Evolutionary conservation across 768 basidiomycete genomes (phyloP).

Genomic region (Boletellus ananas): DNA sequence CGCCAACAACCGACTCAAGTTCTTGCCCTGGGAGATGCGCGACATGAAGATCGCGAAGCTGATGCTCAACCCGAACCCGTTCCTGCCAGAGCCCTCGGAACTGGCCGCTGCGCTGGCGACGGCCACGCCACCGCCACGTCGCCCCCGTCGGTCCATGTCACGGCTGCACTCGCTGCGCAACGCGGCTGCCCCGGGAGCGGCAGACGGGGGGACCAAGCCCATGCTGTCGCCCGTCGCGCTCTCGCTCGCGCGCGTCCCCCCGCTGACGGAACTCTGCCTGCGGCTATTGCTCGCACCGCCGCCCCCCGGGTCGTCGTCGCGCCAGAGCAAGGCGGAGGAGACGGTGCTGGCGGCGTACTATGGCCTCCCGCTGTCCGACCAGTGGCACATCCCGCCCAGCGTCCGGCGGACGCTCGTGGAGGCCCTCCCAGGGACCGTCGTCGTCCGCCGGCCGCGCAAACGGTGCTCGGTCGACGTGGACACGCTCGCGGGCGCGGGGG

Average conservation of each 20-base stretch:
- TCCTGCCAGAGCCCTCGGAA: conserved; percentile 36
- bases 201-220: not conserved
- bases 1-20: conserved; percentile 52
- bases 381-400: conserved; percentile 23
- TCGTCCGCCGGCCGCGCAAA: conserved; percentile 22
- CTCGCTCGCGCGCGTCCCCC: conserved; percentile 22
- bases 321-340: not conserved
- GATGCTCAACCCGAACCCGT: conserved; percentile 57
- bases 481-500: not conserved
- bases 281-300: conserved; percentile 35
- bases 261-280: conserved; percentile 36
- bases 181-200: not conserved
- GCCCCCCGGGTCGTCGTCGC: no score
- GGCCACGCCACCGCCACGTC: not conserved
- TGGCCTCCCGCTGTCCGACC: conserved; percentile 29
- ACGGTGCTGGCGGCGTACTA: conserved; percentile 24
- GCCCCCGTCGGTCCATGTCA: conserved; percentile 12
- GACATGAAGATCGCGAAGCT: conserved; percentile 50
- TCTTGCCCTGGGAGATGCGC: conserved; percentile 65
- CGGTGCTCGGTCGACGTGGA: conserved; percentile 11
- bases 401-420: conserved; percentile 25
- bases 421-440: conserved; percentile 22
- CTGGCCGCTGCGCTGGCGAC: not conserved
- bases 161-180: conserved; percentile 9
- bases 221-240: conserved; percentile 20